A percentile compares a stretch with the other conserved stretches of the same genome.
Evolutionary conservation across 345 rosid species (phyloP).

Genomic region (Diplotaxis tenuifolia): DNA sequence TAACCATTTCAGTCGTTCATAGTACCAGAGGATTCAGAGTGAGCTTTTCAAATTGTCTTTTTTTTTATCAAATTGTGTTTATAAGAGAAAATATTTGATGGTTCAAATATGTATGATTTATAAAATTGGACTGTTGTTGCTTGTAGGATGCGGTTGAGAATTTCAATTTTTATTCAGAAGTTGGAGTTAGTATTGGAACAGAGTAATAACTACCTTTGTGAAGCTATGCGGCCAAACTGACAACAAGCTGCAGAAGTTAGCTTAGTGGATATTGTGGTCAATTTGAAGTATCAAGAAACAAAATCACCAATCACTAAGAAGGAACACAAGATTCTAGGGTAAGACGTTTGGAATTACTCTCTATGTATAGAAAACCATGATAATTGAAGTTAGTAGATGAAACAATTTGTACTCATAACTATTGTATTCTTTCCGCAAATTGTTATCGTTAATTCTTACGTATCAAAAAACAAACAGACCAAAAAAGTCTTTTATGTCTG

Average conservation of each 20-base stretch:
- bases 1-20: conserved; percentile 86
- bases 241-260: background rate
- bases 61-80: no score
- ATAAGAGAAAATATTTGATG: background rate
- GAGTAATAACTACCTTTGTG: conserved; percentile 49
- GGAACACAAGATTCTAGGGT: background rate
- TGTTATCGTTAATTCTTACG: background rate
- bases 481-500: no score
- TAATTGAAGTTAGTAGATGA: no score
- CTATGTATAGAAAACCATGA: no score
- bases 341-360: background rate
- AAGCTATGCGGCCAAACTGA: background rate
- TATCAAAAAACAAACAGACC: background rate
- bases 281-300: background rate
- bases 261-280: background rate
- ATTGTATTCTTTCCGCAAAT: background rate
- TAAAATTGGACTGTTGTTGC: background rate
- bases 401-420: background rate
- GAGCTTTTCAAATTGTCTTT: conserved; percentile 39
- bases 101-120: background rate
- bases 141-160: conserved; percentile 85
- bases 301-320: background rate
- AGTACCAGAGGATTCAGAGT: conserved; percentile 89
- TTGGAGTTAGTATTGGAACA: conserved; percentile 67
- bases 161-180: conserved; percentile 66